phyloP scores from a whole-genome alignment of 2,329 filamentous ascomycete genomes.

The Capronia americana region DNA sequence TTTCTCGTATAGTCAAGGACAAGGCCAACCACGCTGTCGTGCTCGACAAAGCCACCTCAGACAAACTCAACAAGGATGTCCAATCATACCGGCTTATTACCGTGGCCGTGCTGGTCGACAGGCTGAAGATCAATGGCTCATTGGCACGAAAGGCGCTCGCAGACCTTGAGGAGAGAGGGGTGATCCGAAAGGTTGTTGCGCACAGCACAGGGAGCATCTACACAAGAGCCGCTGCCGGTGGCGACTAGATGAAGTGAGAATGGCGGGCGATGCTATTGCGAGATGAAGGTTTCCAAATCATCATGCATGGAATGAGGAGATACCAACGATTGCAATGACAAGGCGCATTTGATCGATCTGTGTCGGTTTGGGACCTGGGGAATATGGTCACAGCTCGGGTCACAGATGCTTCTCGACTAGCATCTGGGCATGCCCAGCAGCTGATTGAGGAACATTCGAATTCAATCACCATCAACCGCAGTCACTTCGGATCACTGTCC shows the following conservation, averaged over 20 bases:
- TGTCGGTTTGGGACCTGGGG: background rate
- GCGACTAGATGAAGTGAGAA: conserved; percentile 34
- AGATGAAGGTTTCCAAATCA: background rate
- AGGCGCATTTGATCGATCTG: background rate
- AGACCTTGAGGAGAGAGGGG: conserved; percentile 42
- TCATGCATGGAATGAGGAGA: background rate
- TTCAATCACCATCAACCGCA: background rate
- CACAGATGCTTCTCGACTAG: background rate
- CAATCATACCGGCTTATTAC: conserved; percentile 99
- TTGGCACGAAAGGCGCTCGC: conserved; percentile 71
- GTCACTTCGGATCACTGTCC: background rate
- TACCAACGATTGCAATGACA: background rate
- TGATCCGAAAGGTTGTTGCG: conserved; percentile 96
- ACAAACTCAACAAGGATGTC: conserved; percentile 99
- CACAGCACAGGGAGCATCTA: conserved; percentile 99
- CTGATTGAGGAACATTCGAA: background rate
- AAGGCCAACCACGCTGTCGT: conserved; percentile 99
- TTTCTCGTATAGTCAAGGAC: conserved; percentile 83
- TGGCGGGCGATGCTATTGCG: background rate
- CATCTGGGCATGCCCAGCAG: background rate
- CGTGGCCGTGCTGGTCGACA: conserved; percentile 96
- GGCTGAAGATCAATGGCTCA: conserved; percentile 99
- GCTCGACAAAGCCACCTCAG: conserved; percentile 95
- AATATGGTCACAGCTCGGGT: background rate
- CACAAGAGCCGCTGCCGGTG: conserved; percentile 55